A percentile compares a stretch with the other conserved stretches of the same genome.
These are phyloP conservation scores for Diaporthe ilicicola DNA, from an alignment of 2,329 filamentous ascomycete species.

Conservation along the genomic window DNA sequence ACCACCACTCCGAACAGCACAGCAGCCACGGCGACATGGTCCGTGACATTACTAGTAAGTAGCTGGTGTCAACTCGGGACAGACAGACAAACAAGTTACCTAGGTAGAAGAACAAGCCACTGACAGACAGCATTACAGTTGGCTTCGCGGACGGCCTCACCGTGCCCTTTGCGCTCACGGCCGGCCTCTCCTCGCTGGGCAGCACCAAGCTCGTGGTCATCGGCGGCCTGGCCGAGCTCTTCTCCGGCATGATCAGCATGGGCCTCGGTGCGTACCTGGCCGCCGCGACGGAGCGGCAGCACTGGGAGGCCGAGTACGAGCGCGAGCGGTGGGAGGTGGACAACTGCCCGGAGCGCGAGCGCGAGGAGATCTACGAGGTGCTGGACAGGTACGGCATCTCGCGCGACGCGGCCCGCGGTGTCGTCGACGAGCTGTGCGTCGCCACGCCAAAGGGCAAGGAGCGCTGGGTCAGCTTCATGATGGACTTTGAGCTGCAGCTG, in stretches of 20 bases:
- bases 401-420: constrained; percentile 49
- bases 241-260: constrained; percentile 81
- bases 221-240: constrained; percentile 78
- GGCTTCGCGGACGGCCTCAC: constrained; percentile 82
- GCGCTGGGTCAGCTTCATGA: constrained; percentile 65
- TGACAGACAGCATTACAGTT: constrained; percentile 43
- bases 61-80: too few species aligned
- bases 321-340: constrained; percentile 55
- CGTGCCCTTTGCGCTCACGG: constrained; percentile 81
- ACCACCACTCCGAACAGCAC: constrained; percentile 36
- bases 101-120: not conserved
- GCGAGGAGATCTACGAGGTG: constrained; percentile 58
- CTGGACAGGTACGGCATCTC: constrained; percentile 55
- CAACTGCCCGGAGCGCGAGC: constrained; percentile 53
- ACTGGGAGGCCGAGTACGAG: constrained; percentile 58
- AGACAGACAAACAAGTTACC: not conserved
- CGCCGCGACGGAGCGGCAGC: constrained; percentile 63
- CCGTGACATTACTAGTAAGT: constrained; percentile 67
- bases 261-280: constrained; percentile 78
- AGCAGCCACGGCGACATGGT: constrained; percentile 55
- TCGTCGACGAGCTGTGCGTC: constrained; percentile 59
- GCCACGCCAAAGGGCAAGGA: constrained; percentile 47
- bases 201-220: constrained; percentile 73
- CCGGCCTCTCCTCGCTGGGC: constrained; percentile 74
- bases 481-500: constrained; percentile 64